Percentiles rank a stretch among this genome's conserved stretches.
These are phyloP conservation scores for Aegle marmelos DNA, from an alignment of 345 rosid genomes.

Conservation along the genomic window DNA sequence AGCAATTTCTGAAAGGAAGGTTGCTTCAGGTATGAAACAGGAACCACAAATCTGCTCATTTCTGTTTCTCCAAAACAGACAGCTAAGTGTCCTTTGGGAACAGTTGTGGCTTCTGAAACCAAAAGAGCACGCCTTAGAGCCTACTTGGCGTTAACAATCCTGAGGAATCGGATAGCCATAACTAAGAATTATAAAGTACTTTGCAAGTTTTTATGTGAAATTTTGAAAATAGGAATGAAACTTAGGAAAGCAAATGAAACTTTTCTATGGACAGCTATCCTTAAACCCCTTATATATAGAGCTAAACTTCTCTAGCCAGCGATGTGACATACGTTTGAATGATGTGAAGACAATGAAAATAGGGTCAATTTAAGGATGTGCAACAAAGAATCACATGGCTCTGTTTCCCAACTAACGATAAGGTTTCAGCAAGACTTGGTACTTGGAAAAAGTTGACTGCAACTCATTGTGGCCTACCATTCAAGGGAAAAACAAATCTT, in stretches of 20 bases:
- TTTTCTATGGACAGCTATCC: not conserved
- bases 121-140: not conserved
- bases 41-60: conserved; percentile 18
- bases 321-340: not conserved
- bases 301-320: not conserved
- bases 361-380: not conserved
- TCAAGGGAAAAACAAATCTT: not conserved
- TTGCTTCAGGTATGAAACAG: too few species aligned
- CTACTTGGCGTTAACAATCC: not conserved
- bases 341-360: not conserved
- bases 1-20: too few species aligned
- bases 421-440: not conserved
- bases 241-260: not conserved
- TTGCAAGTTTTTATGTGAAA: not conserved
- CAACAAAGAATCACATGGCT: not conserved
- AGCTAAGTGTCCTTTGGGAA: conserved; percentile 44
- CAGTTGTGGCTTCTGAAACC: not conserved
- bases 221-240: not conserved
- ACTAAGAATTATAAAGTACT: not conserved
- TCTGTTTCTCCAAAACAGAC: conserved; percentile 40
- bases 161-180: conserved; percentile 1
- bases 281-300: not conserved
- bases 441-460: not conserved
- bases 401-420: not conserved
- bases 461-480: not conserved